A percentile compares a stretch with the other conserved stretches of the same genome.
Evolutionary conservation across 768 basidiomycete genomes (phyloP).

Genomic region (Artomyces pyxidatus): DNA sequence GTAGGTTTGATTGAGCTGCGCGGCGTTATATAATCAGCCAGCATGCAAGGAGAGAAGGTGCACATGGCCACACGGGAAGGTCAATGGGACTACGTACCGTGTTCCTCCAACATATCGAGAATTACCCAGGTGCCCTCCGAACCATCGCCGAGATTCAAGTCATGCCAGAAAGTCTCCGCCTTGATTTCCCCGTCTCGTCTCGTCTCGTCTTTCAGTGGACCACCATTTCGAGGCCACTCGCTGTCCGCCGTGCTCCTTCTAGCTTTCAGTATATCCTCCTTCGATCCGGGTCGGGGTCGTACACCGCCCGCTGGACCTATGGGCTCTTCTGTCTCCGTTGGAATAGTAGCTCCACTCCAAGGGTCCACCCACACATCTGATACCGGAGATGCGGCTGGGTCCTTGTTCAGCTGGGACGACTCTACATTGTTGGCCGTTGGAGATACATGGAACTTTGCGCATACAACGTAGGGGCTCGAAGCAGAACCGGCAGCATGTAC

Average conservation of each 20-base stretch:
- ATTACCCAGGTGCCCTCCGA: constrained; percentile 15
- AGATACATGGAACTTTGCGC: constrained; percentile 10
- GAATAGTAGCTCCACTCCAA: constrained; percentile 12
- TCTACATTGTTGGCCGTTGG: not conserved
- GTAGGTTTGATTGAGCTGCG: constrained; percentile 9
- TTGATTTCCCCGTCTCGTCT: not conserved
- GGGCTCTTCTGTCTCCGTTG: constrained; percentile 5
- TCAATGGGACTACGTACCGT: constrained; percentile 4
- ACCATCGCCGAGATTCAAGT: constrained; percentile 7
- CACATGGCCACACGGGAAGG: too few species aligned
- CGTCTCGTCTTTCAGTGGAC: constrained; percentile 1
- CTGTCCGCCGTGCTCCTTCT: constrained; percentile 1
- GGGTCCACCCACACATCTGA: constrained; percentile 11
- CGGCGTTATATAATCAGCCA: not conserved
- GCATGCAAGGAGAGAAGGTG: not conserved
- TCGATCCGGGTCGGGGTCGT: constrained; percentile 11
- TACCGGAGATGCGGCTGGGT: not conserved
- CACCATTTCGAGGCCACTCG: not conserved
- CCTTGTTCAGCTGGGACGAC: not conserved
- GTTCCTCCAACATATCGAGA: constrained; percentile 10
- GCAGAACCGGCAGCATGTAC: not conserved
- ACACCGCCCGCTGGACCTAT: not conserved
- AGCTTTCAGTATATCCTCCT: constrained; percentile 8
- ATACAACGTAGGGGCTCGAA: constrained; percentile 11
- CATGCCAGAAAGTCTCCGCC: constrained; percentile 5